These are phyloP conservation scores for Oryza officinalis DNA, from an alignment of 176 grass and related monocot genomes.

Conservation along the genomic window DNA sequence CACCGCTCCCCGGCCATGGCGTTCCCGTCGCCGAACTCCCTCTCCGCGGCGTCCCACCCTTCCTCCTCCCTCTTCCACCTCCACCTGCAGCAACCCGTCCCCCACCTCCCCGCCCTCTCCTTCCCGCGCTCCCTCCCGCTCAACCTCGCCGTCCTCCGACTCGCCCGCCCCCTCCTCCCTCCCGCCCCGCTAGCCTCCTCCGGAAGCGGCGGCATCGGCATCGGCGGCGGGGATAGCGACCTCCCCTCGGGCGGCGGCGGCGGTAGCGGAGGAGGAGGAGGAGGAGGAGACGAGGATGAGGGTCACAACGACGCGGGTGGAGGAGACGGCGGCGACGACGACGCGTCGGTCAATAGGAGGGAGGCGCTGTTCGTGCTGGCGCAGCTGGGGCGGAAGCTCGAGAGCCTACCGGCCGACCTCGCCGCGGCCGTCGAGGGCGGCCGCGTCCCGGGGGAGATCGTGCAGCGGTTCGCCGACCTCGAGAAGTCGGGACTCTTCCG, in stretches of 20 bases:
- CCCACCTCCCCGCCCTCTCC: conserved; percentile 18
- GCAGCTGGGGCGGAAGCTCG: conserved; percentile 72
- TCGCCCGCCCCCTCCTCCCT: conserved; percentile 31
- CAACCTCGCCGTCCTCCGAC: conserved; percentile 36
- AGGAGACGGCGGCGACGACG: conserved; percentile 22
- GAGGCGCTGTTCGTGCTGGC: conserved; percentile 78
- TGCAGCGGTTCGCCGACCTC: conserved; percentile 67
- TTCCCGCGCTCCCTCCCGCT: conserved; percentile 32
- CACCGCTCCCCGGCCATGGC: conserved; percentile 40
- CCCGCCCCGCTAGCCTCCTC: conserved; percentile 40
- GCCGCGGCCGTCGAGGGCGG: conserved; percentile 73
- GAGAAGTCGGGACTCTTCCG: conserved; percentile 70
- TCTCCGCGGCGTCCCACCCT: not conserved
- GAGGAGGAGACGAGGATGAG: not conserved
- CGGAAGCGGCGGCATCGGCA: conserved; percentile 19
- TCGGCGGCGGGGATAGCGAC: conserved; percentile 16
- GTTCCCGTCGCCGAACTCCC: conserved; percentile 32
- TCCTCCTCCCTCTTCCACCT: conserved; percentile 20
- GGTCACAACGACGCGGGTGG: not conserved
- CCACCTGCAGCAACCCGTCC: conserved; percentile 20
- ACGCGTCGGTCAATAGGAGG: conserved; percentile 43
- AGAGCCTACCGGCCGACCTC: conserved; percentile 79
- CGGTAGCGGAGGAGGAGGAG: not conserved
- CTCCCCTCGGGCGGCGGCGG: conserved; percentile 1
- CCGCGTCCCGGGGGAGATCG: conserved; percentile 65